phyloP scores from a whole-genome alignment of 164 flowering plant genomes.

The Echeveria elegans region DNA sequence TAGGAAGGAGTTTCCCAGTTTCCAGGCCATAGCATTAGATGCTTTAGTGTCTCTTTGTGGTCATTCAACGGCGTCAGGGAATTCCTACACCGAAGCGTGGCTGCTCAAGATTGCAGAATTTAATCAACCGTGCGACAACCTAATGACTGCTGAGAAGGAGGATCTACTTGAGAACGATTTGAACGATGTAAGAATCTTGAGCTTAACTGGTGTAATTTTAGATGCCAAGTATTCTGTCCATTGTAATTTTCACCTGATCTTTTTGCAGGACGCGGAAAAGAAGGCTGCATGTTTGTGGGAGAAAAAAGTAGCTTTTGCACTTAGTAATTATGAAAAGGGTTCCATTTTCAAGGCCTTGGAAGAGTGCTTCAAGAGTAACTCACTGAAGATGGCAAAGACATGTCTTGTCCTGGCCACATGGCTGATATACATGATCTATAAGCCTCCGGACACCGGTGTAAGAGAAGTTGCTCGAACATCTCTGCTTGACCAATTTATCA shows the following conservation, averaged over 20 bases:
- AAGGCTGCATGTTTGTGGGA: slow-evolving; percentile 44
- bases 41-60: slow-evolving; percentile 49
- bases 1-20: slow-evolving; percentile 44
- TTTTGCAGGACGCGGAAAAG: slow-evolving; percentile 52
- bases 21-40: slow-evolving; percentile 48
- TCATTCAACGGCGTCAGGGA: slow-evolving; percentile 39
- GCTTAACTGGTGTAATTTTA: slow-evolving; percentile 1
- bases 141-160: slow-evolving; percentile 36
- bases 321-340: slow-evolving; percentile 59
- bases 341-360: slow-evolving; percentile 45
- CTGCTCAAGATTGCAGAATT: slow-evolving; percentile 59
- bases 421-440: slow-evolving; percentile 51
- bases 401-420: slow-evolving; percentile 58
- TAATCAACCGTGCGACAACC: slow-evolving; percentile 41
- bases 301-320: slow-evolving; percentile 57
- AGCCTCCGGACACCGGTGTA: slow-evolving; percentile 54
- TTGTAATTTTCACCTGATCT: not conserved
- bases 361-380: slow-evolving; percentile 59
- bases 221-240: not conserved
- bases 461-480: slow-evolving; percentile 41
- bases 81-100: slow-evolving; percentile 47
- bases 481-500: slow-evolving; percentile 51
- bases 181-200: slow-evolving; percentile 34
- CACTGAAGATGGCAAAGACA: slow-evolving; percentile 52
- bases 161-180: slow-evolving; percentile 27